phyloP scores from a whole-genome alignment of 208 protist genomes.

The Acanthamoeba royreba region DNA sequence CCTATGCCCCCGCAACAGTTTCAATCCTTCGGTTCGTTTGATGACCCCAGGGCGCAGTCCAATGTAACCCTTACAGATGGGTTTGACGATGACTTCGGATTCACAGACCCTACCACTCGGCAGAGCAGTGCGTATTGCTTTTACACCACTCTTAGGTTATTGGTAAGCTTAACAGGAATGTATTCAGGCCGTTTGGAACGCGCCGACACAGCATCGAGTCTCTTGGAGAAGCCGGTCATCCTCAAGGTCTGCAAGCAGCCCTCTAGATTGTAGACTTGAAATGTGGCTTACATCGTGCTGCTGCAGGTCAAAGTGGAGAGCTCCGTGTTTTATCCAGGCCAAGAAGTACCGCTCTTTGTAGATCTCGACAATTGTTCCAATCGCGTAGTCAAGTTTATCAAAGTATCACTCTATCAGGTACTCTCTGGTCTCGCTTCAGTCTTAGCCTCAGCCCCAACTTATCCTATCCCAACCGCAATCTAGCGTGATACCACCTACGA shows the following conservation, averaged over 20 bases:
- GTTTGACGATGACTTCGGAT: too few relatives aligned
- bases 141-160: not conserved
- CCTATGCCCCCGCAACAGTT: too few relatives aligned
- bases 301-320: not conserved
- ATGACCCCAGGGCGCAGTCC: too few relatives aligned
- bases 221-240: not conserved
- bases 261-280: too few relatives aligned
- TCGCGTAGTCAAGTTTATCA: slow-evolving; percentile 29
- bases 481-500: slow-evolving; percentile 10
- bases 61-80: too few relatives aligned
- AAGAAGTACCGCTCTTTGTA: not conserved
- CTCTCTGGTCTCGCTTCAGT: not conserved
- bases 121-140: too few relatives aligned
- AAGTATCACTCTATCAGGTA: not conserved
- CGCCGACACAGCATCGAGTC: not conserved
- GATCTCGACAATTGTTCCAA: not conserved
- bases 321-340: not conserved
- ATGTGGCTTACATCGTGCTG: not conserved
- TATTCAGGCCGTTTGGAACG: not conserved
- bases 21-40: too few relatives aligned
- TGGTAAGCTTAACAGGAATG: not conserved
- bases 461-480: not conserved
- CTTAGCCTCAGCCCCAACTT: not conserved
- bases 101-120: too few relatives aligned
- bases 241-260: not conserved